These are phyloP conservation scores for Saccharomycopsis selenospora DNA, from an alignment of 805 yeast species.

Conservation along the genomic window DNA sequence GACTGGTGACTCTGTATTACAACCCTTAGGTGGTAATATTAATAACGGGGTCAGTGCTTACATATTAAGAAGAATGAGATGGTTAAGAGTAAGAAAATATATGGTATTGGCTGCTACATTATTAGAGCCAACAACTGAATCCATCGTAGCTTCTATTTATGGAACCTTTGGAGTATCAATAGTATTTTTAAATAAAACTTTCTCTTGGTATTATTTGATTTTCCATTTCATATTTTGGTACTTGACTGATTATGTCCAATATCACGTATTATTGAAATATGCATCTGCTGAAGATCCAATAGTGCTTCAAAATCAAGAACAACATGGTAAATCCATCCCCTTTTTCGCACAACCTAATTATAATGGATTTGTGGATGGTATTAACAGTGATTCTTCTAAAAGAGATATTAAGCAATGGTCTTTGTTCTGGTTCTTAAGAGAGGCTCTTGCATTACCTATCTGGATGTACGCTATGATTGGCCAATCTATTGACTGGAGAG, in stretches of 20 bases:
- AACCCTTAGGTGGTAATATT: slow-evolving; percentile 49
- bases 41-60: slow-evolving; percentile 43
- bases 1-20: slow-evolving; percentile 73
- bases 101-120: slow-evolving; percentile 83
- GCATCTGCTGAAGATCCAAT: slow-evolving; percentile 21
- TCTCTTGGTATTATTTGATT: slow-evolving; percentile 34
- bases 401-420: slow-evolving; percentile 15
- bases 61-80: slow-evolving; percentile 61
- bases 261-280: slow-evolving; percentile 34
- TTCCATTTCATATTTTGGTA: slow-evolving; percentile 63
- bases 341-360: slow-evolving; percentile 18
- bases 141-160: slow-evolving; percentile 54
- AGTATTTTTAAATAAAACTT: slow-evolving; percentile 32
- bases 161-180: slow-evolving; percentile 56
- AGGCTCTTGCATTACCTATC: slow-evolving; percentile 68
- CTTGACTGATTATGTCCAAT: slow-evolving; percentile 54
- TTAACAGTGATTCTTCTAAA: neutral
- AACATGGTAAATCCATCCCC: neutral
- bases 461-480: slow-evolving; percentile 81
- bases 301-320: neutral
- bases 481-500: slow-evolving; percentile 70
- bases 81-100: slow-evolving; percentile 81
- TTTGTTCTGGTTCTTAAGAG: slow-evolving; percentile 61
- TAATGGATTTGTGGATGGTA: slow-evolving; percentile 9
- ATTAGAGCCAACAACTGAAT: slow-evolving; percentile 82